Evolutionary conservation across 129 eudicot genomes (phyloP), one percentile per base, ranked within the genome.

Genomic region (Sambucus nigra): DNA sequence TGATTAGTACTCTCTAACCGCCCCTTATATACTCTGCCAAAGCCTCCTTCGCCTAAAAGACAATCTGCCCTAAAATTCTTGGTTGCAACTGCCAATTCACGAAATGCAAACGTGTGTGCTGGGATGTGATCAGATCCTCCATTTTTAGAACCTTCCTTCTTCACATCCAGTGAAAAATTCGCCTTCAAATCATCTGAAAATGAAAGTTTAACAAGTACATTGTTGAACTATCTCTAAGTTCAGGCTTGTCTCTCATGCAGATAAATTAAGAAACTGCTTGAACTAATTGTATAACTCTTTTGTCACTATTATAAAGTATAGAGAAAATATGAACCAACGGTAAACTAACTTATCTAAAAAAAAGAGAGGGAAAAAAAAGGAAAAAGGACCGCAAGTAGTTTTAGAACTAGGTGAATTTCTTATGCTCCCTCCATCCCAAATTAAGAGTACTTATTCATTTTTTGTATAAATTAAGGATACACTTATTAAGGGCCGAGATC

Each of bases 31-130:
- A 87, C 96, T 71, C 82, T 76, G 38, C 96, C 96, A 56, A 87
- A 83, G 15, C 96, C 96, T 52, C 96, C 96, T 73, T 88, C 96
- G 18, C 96, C 96, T 68, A 88, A 56, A 35, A 83, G 94, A 75
- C 76, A 88, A 71, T 88, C 94, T 24, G 83, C 84, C 70, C 96
- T 77, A 67, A 88, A 88, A 69, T 88, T 83, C 66, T 78, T 88
- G 47, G 96, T 76, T 40, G 88, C 94, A 47, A 78, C 74, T 20
- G 96, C 96, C 79, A 88, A 72, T 73, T 88, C 96, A 75, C 91
- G 89, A 67, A 88, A 83, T 31, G 96, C 83, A 61, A 88, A 88
- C 19, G 87, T 88, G 52, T 88, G 88, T 25, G 86, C 96, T 27
- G 94, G 86, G 55, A 88, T 88, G 62, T 78, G 79, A 13, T 80